phyloP scores from a whole-genome alignment of 805 yeast genomes.

The Zygosaccharomyces pseudorouxii region DNA sequence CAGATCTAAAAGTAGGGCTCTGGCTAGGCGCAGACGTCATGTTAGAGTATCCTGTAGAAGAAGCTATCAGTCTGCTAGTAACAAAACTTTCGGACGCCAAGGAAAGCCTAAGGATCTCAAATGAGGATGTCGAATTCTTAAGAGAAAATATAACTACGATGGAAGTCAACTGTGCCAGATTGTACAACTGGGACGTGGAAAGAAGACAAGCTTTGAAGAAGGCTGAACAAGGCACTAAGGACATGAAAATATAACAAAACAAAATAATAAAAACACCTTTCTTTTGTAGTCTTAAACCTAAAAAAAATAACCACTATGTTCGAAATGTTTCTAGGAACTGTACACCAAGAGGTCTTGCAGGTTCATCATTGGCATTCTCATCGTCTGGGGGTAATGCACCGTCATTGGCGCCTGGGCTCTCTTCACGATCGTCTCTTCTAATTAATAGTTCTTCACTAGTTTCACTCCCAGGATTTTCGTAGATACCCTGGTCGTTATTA shows the following conservation, averaged over 20 bases:
- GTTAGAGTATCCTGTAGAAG: constrained; percentile 89
- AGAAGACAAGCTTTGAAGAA: constrained; percentile 51
- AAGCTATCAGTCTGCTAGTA: constrained; percentile 68
- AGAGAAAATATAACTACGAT: constrained; percentile 93
- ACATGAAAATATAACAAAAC: constrained; percentile 23
- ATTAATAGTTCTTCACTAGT: constrained; percentile 29
- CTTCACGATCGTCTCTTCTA: constrained; percentile 23
- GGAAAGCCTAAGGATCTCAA: constrained; percentile 52
- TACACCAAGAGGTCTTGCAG: constrained; percentile 55
- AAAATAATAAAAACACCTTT: neutral
- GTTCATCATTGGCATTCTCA: constrained; percentile 50
- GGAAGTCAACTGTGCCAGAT: constrained; percentile 95
- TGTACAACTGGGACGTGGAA: constrained; percentile 85
- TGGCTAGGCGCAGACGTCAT: constrained; percentile 99
- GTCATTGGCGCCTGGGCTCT: constrained; percentile 10
- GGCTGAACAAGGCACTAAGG: constrained; percentile 40
- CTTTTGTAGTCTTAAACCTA: neutral
- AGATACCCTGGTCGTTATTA: constrained; percentile 6
- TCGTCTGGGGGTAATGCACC: constrained; percentile 20
- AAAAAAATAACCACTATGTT: constrained; percentile 25
- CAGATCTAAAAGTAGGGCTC: constrained; percentile 55
- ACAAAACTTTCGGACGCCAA: constrained; percentile 61
- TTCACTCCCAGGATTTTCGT: constrained; percentile 14
- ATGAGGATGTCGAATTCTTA: constrained; percentile 83
- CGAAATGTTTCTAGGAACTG: constrained; percentile 60